Evolutionary conservation across 2,329 filamentous ascomycete species (phyloP).

Genomic region (Pestalotiopsis sp.): DNA sequence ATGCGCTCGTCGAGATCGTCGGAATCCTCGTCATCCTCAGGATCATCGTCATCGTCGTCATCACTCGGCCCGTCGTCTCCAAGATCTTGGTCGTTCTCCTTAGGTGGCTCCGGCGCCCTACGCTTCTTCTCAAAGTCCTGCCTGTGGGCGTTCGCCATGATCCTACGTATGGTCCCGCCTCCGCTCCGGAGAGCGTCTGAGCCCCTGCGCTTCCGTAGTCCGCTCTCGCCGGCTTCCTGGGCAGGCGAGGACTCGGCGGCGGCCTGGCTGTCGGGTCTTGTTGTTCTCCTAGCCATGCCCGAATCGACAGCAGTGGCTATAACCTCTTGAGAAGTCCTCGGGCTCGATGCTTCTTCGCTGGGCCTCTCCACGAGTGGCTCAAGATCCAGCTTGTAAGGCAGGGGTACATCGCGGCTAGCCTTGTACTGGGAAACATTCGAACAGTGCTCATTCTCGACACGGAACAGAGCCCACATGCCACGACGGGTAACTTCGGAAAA

Average conservation of each 20-base stretch:
- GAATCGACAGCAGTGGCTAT: neutral
- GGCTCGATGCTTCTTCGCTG: conserved; percentile 33
- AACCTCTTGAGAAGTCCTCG: conserved; percentile 1
- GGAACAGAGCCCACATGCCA: conserved; percentile 89
- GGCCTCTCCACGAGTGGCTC: conserved; percentile 46
- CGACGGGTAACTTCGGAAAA: conserved; percentile 81
- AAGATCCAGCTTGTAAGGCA: conserved; percentile 69
- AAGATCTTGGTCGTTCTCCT: conserved; percentile 33
- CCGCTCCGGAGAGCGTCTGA: conserved; percentile 21
- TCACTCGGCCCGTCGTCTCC: conserved; percentile 35
- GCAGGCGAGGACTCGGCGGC: conserved; percentile 9
- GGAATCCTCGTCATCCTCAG: conserved; percentile 32
- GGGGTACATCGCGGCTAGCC: conserved; percentile 81
- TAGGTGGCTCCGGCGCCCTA: conserved; percentile 40
- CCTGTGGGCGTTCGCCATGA: conserved; percentile 82
- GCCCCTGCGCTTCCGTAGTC: conserved; percentile 22
- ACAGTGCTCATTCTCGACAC: conserved; percentile 97
- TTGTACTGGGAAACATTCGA: conserved; percentile 89
- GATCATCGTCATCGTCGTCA: conserved; percentile 30
- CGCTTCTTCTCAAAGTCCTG: conserved; percentile 89
- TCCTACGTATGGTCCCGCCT: conserved; percentile 50
- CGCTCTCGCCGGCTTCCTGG: conserved; percentile 17
- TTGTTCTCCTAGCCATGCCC: neutral
- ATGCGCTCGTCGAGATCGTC: conserved; percentile 27
- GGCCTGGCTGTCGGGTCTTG: neutral